Conservation (phyloP, 2,329 filamentous ascomycete species). For the Pseudogymnoascus sp. region DNA sequence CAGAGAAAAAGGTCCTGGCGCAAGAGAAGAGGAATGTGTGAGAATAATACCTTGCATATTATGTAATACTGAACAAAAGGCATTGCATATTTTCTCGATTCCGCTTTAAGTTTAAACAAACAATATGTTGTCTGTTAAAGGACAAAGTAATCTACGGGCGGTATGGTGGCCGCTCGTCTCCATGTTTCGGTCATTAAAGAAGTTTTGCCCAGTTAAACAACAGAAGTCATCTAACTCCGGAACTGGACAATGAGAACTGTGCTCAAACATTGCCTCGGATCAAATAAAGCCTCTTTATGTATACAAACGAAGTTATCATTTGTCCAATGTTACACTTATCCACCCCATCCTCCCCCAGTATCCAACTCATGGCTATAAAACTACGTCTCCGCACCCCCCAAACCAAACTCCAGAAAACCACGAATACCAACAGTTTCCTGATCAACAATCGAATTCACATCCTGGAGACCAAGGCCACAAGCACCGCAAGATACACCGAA, state of each 20-base stretch:
- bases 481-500: not conserved
- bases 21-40: conserved; percentile 23
- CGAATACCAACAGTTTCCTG: too few species aligned
- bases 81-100: not conserved
- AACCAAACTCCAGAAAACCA: not conserved
- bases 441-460: not conserved
- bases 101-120: not conserved
- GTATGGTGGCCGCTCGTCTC: not conserved
- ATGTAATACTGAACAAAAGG: not conserved
- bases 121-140: not conserved
- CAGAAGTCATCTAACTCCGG: not conserved
- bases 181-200: not conserved
- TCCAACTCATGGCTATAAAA: not conserved
- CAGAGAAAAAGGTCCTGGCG: conserved; percentile 60
- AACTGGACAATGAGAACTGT: not conserved
- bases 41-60: not conserved
- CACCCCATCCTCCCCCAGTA: not conserved
- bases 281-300: not conserved
- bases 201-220: not conserved
- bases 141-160: not conserved
- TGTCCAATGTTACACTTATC: not conserved
- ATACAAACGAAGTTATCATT: not conserved
- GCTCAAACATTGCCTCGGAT: not conserved
- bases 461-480: not conserved
- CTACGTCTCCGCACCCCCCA: not conserved